phyloP scores from a whole-genome alignment of 2,329 filamentous ascomycete species.

The Aureobasidium melanogenum region DNA sequence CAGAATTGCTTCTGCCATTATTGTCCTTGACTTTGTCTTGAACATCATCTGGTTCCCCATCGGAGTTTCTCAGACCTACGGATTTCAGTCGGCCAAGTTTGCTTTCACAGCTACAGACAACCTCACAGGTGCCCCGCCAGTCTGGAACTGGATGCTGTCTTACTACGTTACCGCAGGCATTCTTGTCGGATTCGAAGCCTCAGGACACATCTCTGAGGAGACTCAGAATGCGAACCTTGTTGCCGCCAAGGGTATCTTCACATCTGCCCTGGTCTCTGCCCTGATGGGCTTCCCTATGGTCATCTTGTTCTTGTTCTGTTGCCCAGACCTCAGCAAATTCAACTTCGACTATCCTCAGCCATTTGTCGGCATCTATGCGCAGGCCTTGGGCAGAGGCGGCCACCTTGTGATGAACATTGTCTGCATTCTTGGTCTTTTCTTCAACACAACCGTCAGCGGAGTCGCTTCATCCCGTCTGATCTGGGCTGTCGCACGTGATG shows the following conservation, averaged over 20 bases:
- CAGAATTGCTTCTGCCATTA: slow-evolving; percentile 40
- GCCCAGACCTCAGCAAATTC: slow-evolving; percentile 46
- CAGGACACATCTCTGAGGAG: slow-evolving; percentile 53
- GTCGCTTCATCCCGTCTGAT: slow-evolving; percentile 53
- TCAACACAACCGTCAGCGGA: slow-evolving; percentile 53
- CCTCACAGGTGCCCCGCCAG: slow-evolving; percentile 37
- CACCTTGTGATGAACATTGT: slow-evolving; percentile 56
- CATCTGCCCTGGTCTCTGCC: slow-evolving; percentile 49
- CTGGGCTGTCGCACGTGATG: slow-evolving; percentile 54
- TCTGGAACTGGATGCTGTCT: slow-evolving; percentile 56
- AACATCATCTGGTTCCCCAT: slow-evolving; percentile 56
- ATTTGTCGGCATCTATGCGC: slow-evolving; percentile 50
- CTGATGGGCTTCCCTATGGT: slow-evolving; percentile 48
- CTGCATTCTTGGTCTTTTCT: slow-evolving; percentile 39
- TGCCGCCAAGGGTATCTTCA: slow-evolving; percentile 53
- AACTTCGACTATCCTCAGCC: slow-evolving; percentile 48
- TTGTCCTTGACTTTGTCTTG: slow-evolving; percentile 49
- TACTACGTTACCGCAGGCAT: slow-evolving; percentile 53
- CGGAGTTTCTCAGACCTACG: slow-evolving; percentile 45
- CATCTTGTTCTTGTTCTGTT: slow-evolving; percentile 51
- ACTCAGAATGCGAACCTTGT: slow-evolving; percentile 49
- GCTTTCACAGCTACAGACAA: slow-evolving; percentile 55
- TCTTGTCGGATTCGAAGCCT: slow-evolving; percentile 53
- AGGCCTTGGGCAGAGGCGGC: slow-evolving; percentile 46
- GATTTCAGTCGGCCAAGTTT: slow-evolving; percentile 50